phyloP scores from a whole-genome alignment of 1,139 yeast genomes.

The Zygoascus hellenicus region DNA sequence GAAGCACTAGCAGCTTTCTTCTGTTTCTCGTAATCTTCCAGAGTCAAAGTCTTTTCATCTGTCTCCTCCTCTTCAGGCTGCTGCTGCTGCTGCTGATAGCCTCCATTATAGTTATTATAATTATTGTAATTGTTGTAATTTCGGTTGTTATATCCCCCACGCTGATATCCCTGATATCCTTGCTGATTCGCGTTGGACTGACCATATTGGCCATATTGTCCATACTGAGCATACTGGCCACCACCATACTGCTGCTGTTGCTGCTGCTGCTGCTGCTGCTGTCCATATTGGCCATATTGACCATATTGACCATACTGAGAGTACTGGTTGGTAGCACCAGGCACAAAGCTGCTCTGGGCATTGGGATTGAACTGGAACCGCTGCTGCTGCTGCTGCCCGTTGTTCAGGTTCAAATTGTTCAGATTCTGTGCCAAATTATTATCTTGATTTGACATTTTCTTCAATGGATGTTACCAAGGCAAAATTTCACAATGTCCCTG shows the following conservation, averaged over 20 bases:
- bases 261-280: conserved; percentile 32
- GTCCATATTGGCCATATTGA: conserved; percentile 32
- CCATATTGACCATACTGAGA: conserved; percentile 32
- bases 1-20: conserved; percentile 36
- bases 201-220: conserved; percentile 27
- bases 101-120: conserved; percentile 25
- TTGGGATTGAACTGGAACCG: conserved; percentile 13
- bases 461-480: background rate
- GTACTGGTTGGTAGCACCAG: conserved; percentile 20
- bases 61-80: conserved; percentile 17
- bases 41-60: conserved; percentile 57
- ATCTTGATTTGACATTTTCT: conserved; percentile 13
- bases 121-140: conserved; percentile 29
- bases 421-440: conserved; percentile 13
- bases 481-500: background rate
- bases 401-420: conserved; percentile 10
- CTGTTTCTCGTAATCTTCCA: conserved; percentile 82
- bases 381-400: conserved; percentile 12
- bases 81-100: conserved; percentile 18
- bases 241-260: conserved; percentile 33
- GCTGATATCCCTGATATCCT: conserved; percentile 20
- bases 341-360: conserved; percentile 9
- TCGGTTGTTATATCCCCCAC: conserved; percentile 28
- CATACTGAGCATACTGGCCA: conserved; percentile 28
- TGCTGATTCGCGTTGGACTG: conserved; percentile 25